Percentiles rank a stretch among this genome's conserved stretches.
Conservation (phyloP, 495 filamentous ascomycete species). For the Lophium mytilinum region DNA sequence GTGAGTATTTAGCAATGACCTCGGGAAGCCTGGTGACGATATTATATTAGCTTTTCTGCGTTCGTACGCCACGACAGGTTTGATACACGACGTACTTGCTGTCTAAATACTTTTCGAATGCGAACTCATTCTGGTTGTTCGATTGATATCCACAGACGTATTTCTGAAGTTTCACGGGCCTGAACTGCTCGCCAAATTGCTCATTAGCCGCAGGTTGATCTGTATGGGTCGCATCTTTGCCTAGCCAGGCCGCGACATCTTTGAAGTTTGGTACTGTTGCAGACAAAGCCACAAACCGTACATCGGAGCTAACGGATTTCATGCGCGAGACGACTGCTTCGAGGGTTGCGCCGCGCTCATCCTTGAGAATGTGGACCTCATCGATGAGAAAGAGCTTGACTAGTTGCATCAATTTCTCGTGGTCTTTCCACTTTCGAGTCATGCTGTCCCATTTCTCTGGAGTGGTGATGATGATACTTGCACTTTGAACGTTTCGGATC, state of each 20-base stretch:
- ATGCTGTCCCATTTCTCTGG: slow-evolving; percentile 99
- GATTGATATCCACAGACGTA: slow-evolving; percentile 71
- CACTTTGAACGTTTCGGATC: slow-evolving; percentile 64
- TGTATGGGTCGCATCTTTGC: slow-evolving; percentile 58
- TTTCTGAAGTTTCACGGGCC: slow-evolving; percentile 81
- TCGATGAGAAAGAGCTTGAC: slow-evolving; percentile 92
- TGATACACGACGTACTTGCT: slow-evolving; percentile 45
- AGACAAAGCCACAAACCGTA: slow-evolving; percentile 86
- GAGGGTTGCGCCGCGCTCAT: slow-evolving; percentile 77
- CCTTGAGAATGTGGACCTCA: slow-evolving; percentile 92
- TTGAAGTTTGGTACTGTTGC: slow-evolving; percentile 89
- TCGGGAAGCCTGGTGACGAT: slow-evolving; percentile 48
- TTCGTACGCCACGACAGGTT: neutral
- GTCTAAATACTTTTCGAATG: slow-evolving; percentile 73
- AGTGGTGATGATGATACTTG: slow-evolving; percentile 89
- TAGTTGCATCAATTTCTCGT: slow-evolving; percentile 71
- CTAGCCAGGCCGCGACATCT: slow-evolving; percentile 90
- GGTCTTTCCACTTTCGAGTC: slow-evolving; percentile 92
- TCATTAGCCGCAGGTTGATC: slow-evolving; percentile 63
- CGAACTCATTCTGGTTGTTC: slow-evolving; percentile 66
- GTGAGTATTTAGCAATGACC: slow-evolving; percentile 68
- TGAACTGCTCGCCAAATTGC: slow-evolving; percentile 84
- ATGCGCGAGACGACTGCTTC: slow-evolving; percentile 96
- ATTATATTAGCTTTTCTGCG: neutral
- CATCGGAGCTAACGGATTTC: slow-evolving; percentile 81